Percentiles rank a stretch among this genome's conserved stretches.
These are phyloP conservation scores for Coffea eugenioides DNA, from an alignment of 257 asterid species.

Conservation along the genomic window DNA sequence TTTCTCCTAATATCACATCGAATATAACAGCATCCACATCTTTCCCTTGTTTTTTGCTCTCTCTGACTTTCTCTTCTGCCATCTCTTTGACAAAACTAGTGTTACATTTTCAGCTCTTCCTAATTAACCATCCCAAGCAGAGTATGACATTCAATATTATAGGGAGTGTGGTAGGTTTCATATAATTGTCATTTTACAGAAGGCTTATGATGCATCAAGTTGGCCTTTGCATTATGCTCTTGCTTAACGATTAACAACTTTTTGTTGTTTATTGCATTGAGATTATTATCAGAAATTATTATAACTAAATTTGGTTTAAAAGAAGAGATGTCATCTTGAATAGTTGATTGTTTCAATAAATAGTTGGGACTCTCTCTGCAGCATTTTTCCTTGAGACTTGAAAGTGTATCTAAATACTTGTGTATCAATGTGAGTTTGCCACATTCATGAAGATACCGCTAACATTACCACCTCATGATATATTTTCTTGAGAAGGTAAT, in stretches of 20 bases:
- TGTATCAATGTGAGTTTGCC: neutral
- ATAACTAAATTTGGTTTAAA: neutral
- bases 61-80: no score
- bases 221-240: neutral
- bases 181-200: neutral
- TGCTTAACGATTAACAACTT: neutral
- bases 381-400: neutral
- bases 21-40: neutral
- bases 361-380: neutral
- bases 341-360: neutral
- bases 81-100: neutral
- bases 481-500: neutral
- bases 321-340: neutral
- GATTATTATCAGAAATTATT: neutral
- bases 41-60: neutral
- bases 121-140: neutral
- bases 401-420: neutral
- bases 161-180: no score
- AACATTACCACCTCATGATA: neutral
- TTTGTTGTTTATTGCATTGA: conserved; percentile 7
- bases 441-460: neutral
- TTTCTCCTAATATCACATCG: neutral
- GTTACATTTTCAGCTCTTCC: neutral
- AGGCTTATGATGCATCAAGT: conserved; percentile 1
- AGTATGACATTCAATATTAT: neutral